These are phyloP conservation scores for Galeopsis tetrahit DNA, from an alignment of 257 asterid species.

Conservation along the genomic window DNA sequence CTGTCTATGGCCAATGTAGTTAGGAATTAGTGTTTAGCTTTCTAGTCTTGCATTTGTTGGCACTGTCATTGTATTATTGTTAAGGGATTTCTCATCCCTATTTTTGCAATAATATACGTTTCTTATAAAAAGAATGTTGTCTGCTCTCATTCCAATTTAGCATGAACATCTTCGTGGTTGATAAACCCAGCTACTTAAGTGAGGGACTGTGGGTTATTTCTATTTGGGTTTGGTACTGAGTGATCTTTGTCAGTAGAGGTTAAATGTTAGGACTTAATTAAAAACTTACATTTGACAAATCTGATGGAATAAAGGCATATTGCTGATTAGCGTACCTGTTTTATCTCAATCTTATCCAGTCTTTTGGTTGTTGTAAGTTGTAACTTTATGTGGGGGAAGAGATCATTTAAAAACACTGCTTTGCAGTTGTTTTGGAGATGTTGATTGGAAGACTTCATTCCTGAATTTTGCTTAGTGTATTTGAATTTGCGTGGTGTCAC, in stretches of 20 bases:
- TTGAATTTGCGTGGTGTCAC: constrained; percentile 26
- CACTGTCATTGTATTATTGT: background rate
- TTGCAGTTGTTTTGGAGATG: background rate
- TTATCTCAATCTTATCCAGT: too few species aligned
- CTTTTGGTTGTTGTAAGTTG: background rate
- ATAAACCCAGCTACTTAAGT: too few species aligned
- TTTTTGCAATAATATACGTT: background rate
- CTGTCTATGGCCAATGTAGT: too few species aligned
- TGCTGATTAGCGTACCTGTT: constrained; percentile 9
- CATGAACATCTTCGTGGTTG: too few species aligned
- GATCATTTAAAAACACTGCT: background rate
- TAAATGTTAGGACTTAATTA: constrained; percentile 15
- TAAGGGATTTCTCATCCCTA: background rate
- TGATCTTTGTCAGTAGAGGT: constrained; percentile 6
- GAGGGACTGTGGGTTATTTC: too few species aligned
- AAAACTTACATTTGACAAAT: background rate
- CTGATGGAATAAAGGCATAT: constrained; percentile 8
- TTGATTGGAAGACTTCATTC: background rate
- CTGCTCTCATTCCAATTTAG: too few species aligned
- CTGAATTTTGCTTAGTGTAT: background rate
- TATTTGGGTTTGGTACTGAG: too few species aligned
- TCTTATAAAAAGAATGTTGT: too few species aligned
- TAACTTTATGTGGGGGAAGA: background rate
- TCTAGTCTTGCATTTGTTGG: background rate
- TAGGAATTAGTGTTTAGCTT: too few species aligned